Evolutionary conservation across 179 eudicot genomes (phyloP).

Genomic region (Amaranthus tricolor): DNA sequence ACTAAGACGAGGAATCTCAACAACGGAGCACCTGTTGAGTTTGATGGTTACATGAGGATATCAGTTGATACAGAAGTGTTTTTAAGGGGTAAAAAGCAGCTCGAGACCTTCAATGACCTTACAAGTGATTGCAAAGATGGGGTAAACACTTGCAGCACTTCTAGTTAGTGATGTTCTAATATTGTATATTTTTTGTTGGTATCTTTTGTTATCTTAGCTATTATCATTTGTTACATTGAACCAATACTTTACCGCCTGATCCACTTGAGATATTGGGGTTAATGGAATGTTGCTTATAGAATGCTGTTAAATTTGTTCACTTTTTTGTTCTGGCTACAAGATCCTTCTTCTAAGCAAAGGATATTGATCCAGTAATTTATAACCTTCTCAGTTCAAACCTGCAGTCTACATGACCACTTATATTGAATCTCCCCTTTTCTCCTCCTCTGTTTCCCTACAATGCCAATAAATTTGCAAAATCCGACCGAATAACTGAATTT

Average conservation of each 20-base stretch:
- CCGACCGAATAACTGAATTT: too few species aligned
- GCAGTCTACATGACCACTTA: too few species aligned
- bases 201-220: slow-evolving; percentile 7
- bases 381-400: too few species aligned
- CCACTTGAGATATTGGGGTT: too few species aligned
- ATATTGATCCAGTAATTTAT: too few species aligned
- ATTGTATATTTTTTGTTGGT: neutral
- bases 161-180: slow-evolving; percentile 26
- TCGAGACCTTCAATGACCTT: slow-evolving; percentile 94
- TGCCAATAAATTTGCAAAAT: too few species aligned
- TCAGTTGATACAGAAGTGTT: slow-evolving; percentile 93
- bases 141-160: slow-evolving; percentile 67
- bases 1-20: slow-evolving; percentile 68
- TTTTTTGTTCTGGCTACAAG: too few species aligned
- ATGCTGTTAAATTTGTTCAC: too few species aligned
- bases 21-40: slow-evolving; percentile 69
- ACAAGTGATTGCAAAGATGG: slow-evolving; percentile 96
- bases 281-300: too few species aligned
- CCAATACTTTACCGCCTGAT: neutral
- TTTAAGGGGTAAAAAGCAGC: slow-evolving; percentile 86
- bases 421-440: too few species aligned
- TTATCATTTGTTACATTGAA: slow-evolving; percentile 12
- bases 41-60: slow-evolving; percentile 93
- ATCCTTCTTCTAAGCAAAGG: too few species aligned
- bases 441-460: too few species aligned